Conservation (phyloP, 2,329 filamentous ascomycete species). For the Knoxdaviesia proteae region DNA sequence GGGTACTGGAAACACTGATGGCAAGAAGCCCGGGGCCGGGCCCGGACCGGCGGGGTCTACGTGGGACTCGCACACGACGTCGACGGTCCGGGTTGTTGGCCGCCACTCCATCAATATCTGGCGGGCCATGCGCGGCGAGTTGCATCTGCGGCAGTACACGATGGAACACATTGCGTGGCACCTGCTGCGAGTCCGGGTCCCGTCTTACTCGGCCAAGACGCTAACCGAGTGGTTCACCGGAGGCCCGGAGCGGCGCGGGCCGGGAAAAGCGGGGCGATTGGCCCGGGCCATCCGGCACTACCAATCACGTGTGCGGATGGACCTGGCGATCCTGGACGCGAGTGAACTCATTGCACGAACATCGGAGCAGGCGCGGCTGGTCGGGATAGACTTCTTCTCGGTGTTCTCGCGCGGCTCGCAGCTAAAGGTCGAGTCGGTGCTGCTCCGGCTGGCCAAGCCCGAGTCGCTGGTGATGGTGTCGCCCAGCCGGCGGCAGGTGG, state of each 20-base stretch:
- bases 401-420: conserved; percentile 90
- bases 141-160: conserved; percentile 82
- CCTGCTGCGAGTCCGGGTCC: conserved; percentile 66
- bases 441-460: conserved; percentile 96
- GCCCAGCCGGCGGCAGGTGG: conserved; percentile 78
- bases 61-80: conserved; percentile 94
- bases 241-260: conserved; percentile 36
- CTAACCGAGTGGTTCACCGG: conserved; percentile 68
- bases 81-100: conserved; percentile 78
- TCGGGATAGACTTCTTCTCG: conserved; percentile 92
- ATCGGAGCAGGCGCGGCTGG: conserved; percentile 78
- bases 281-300: conserved; percentile 63
- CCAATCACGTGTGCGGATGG: conserved; percentile 50
- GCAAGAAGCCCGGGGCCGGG: too few relatives aligned
- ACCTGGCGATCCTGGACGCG: conserved; percentile 76
- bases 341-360: conserved; percentile 80
- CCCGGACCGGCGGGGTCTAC: neutral
- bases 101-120: conserved; percentile 94
- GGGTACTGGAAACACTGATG: too few relatives aligned
- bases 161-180: conserved; percentile 94
- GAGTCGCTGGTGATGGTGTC: conserved; percentile 86
- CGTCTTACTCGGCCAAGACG: conserved; percentile 63
- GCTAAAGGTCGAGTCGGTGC: conserved; percentile 95
- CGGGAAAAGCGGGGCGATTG: conserved; percentile 15
- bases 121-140: conserved; percentile 83